These are phyloP conservation scores for Tephrocybe rancida DNA, from an alignment of 768 basidiomycete species.

Conservation along the genomic window DNA sequence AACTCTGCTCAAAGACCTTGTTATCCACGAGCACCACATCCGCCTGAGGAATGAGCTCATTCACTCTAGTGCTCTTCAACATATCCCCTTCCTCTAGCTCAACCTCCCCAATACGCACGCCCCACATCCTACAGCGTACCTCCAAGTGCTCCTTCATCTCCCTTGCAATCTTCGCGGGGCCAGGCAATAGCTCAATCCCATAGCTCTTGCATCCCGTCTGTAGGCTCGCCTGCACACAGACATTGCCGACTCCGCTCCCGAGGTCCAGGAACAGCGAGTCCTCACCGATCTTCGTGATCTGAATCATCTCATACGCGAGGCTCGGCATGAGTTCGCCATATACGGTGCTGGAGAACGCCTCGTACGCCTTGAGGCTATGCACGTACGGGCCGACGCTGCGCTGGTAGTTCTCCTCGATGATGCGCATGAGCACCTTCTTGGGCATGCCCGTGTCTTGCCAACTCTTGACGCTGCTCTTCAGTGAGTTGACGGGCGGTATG, in stretches of 20 bases:
- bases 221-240: slow-evolving; percentile 78
- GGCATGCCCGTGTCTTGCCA: slow-evolving; percentile 64
- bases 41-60: slow-evolving; percentile 73
- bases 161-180: slow-evolving; percentile 79
- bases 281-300: slow-evolving; percentile 54
- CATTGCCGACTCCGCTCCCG: slow-evolving; percentile 87
- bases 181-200: slow-evolving; percentile 77
- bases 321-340: slow-evolving; percentile 90
- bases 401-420: slow-evolving; percentile 92
- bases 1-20: slow-evolving; percentile 74
- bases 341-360: slow-evolving; percentile 80
- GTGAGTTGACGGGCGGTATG: slow-evolving; percentile 45
- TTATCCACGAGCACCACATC: slow-evolving; percentile 94
- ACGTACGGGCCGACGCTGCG: slow-evolving; percentile 90
- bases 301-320: slow-evolving; percentile 74
- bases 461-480: slow-evolving; percentile 46
- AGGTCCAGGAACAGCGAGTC: slow-evolving; percentile 79
- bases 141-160: slow-evolving; percentile 75
- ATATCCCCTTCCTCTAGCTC: slow-evolving; percentile 89
- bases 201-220: slow-evolving; percentile 79
- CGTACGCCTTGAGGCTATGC: slow-evolving; percentile 77
- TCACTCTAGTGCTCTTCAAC: slow-evolving; percentile 65
- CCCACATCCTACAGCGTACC: slow-evolving; percentile 90
- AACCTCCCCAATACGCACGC: slow-evolving; percentile 71
- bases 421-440: slow-evolving; percentile 66